Base-by-base conservation (phyloP, 345 rosid species). In the Turritis glabra region DNA sequence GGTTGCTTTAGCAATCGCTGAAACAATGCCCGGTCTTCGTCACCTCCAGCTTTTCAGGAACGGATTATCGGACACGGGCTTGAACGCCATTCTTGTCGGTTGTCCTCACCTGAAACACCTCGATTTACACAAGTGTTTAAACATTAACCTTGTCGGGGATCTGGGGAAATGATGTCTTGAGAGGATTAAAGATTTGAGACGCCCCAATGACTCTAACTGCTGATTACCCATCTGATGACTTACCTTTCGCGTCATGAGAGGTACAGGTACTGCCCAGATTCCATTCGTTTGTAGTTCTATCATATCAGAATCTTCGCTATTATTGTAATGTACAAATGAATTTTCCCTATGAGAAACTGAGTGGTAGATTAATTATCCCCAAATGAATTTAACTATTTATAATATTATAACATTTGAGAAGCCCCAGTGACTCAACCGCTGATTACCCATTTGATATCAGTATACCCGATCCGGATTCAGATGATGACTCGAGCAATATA, bases 41-140 rank as follows among this genome's bases (percentile, higher is more conserved):
- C 77, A 66, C 50, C 94, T 91, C 30, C 84, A 85, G 78, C 75
- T 88, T 38, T 83, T 81, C 7, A 85, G 90, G 27, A 84, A 84
- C 66, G 59, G 57, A 72, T 32, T 87, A 64, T 85, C 92, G 29
- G 81, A 87, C 57, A 41, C 23, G 3, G 92, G 97, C 18, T 66
- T 89, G 77, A 59, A 66, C 67, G 90, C 81, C 38, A 85, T 91
- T 77, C 89, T 89, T 1, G 80, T 85, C 18, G 72, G 84, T 18
- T 91, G 97, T 67, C 88, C 77, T 64, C 73, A 75, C 71, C 85
- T 89, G 7, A 85, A 84, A 67, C 82, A 81, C 7, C 91, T 91
- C 44, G 96, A 89, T 77, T 52, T 91, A 63, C 86, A 88, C 29
- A 81, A 75, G 40, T 89, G 93, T 81, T 80, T 75, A 78, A 84